A percentile compares a stretch with the other conserved stretches of the same genome.
phyloP scores from a whole-genome alignment of 2,329 filamentous ascomycete species.

The Pezicula neosporulosa region DNA sequence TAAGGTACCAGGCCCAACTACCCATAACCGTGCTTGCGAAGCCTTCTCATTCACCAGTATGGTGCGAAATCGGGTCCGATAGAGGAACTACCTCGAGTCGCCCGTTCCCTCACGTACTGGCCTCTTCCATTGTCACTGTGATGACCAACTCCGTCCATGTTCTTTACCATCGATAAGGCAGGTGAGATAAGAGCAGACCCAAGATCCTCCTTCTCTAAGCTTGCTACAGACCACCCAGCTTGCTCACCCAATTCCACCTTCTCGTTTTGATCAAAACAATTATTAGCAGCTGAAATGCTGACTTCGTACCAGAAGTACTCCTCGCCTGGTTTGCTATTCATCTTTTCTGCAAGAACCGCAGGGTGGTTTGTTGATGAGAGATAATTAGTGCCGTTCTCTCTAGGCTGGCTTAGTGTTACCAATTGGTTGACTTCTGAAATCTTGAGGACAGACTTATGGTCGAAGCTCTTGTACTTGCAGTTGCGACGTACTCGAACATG shows the following conservation, averaged over 20 bases:
- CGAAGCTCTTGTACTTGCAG: slow-evolving; percentile 3
- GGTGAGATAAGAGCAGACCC: slow-evolving; percentile 8
- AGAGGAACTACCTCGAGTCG: too few relatives aligned
- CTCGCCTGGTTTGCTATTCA: background rate
- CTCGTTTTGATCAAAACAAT: slow-evolving; percentile 12
- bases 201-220: slow-evolving; percentile 2
- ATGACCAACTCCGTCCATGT: slow-evolving; percentile 21
- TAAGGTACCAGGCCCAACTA: too few relatives aligned
- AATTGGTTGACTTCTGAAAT: slow-evolving; percentile 7
- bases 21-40: too few relatives aligned
- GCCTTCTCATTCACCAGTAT: too few relatives aligned
- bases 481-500: slow-evolving; percentile 6
- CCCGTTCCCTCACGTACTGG: too few relatives aligned
- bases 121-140: slow-evolving; percentile 16
- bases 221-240: slow-evolving; percentile 10
- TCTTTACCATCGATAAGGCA: slow-evolving; percentile 15
- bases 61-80: too few relatives aligned
- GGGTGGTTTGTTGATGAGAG: too few relatives aligned
- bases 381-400: background rate
- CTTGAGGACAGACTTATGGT: slow-evolving; percentile 8
- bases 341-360: background rate
- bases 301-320: slow-evolving; percentile 17
- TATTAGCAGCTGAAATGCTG: slow-evolving; percentile 12
- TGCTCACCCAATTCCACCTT: slow-evolving; percentile 18
- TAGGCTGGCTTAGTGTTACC: background rate